A percentile compares a stretch with the other conserved stretches of the same genome.
These are phyloP conservation scores for Aspergillus viridinutans DNA, from an alignment of 2,329 filamentous ascomycete genomes.

Conservation along the genomic window DNA sequence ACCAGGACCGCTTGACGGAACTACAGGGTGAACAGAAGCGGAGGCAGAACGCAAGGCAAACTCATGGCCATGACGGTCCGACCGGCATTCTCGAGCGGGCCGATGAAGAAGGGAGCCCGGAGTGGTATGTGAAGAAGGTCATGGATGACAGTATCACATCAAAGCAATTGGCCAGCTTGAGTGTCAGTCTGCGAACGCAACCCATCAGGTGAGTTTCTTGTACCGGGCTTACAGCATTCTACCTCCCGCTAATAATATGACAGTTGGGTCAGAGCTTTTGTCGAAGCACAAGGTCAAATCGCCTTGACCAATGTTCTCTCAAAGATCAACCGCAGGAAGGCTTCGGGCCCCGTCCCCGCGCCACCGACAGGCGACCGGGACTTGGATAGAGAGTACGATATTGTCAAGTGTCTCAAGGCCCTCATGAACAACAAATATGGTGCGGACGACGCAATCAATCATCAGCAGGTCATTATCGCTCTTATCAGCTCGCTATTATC, in stretches of 20 bases:
- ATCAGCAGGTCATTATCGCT: constrained; percentile 85
- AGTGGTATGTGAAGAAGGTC: constrained; percentile 96
- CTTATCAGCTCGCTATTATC: constrained; percentile 84
- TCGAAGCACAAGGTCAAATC: constrained; percentile 95
- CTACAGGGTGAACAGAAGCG: constrained; percentile 93
- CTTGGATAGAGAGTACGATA: constrained; percentile 89
- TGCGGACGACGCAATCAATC: constrained; percentile 86
- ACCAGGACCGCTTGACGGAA: constrained; percentile 90
- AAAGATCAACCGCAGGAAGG: constrained; percentile 87
- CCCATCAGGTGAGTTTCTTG: constrained; percentile 63
- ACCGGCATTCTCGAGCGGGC: constrained; percentile 69
- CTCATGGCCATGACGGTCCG: constrained; percentile 61
- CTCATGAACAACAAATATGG: constrained; percentile 99
- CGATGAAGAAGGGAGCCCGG: constrained; percentile 91
- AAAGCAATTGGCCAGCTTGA: constrained; percentile 87
- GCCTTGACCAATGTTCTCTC: constrained; percentile 88
- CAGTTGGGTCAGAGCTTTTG: constrained; percentile 90
- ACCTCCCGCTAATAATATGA: constrained; percentile 5
- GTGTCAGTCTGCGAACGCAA: constrained; percentile 91
- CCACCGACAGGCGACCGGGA: constrained; percentile 67
- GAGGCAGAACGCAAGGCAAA: constrained; percentile 65
- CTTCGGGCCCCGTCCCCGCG: constrained; percentile 64
- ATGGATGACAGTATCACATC: constrained; percentile 92
- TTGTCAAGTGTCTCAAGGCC: constrained; percentile 94
- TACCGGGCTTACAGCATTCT: not conserved